Percentiles rank a stretch among this genome's conserved stretches.
Conservation (phyloP, 2,329 filamentous ascomycete species). For the Ophiostoma populinum region DNA sequence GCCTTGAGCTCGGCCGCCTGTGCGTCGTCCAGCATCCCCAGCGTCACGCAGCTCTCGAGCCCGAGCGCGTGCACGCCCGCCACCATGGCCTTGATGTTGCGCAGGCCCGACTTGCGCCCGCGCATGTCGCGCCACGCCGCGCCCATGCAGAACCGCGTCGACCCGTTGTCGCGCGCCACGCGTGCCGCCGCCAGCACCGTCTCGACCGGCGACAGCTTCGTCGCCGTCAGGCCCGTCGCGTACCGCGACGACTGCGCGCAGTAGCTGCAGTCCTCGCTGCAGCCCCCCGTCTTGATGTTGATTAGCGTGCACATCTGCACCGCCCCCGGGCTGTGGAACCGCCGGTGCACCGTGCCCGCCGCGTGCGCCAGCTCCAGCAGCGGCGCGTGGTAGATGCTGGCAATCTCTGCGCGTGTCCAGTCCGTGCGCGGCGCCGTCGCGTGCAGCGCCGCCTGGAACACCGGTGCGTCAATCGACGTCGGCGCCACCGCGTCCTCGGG, state of each 20-base stretch:
- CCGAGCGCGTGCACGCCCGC: constrained; percentile 61
- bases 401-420: constrained; percentile 6
- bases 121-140: constrained; percentile 91
- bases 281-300: constrained; percentile 93
- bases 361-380: constrained; percentile 5
- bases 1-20: constrained; percentile 72
- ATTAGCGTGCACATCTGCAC: constrained; percentile 89
- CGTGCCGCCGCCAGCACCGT: constrained; percentile 64
- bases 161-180: constrained; percentile 65
- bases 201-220: constrained; percentile 63
- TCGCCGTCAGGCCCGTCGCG: constrained; percentile 60
- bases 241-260: constrained; percentile 79
- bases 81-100: constrained; percentile 78
- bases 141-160: constrained; percentile 88
- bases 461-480: neutral
- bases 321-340: constrained; percentile 67
- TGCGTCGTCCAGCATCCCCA: constrained; percentile 73
- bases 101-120: constrained; percentile 65
- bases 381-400: constrained; percentile 4
- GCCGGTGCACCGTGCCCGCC: constrained; percentile 42
- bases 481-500: neutral
- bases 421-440: constrained; percentile 6
- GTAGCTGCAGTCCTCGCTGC: constrained; percentile 85
- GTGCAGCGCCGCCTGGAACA: constrained; percentile 2
- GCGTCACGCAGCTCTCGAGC: constrained; percentile 86